Evolutionary conservation across 257 asterid species (phyloP).

Genomic region (Cruciata laevipes): DNA sequence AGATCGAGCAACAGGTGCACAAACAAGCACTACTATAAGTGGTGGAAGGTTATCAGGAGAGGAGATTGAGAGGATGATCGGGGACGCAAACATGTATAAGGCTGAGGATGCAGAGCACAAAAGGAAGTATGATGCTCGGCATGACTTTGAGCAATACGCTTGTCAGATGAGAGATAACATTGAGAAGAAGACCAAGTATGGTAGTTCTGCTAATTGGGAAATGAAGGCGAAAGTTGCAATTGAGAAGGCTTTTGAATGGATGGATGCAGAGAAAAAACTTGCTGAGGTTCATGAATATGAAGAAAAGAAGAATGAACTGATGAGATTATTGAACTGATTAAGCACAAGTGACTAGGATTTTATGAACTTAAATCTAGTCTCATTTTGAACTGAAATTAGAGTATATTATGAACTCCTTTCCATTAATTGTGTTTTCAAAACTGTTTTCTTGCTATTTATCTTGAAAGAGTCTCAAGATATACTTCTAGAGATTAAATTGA

Average conservation of each 20-base stretch:
- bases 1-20: background rate
- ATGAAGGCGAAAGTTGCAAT: background rate
- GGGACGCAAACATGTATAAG: background rate
- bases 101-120: background rate
- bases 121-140: background rate
- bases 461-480: too few relatives aligned
- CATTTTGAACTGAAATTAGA: too few relatives aligned
- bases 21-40: background rate
- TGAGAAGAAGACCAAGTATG: background rate
- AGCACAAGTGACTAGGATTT: too few relatives aligned
- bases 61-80: background rate
- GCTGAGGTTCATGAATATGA: constrained; percentile 3
- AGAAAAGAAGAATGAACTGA: background rate
- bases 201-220: background rate
- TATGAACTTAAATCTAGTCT: too few relatives aligned
- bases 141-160: background rate
- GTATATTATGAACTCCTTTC: too few relatives aligned
- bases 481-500: too few relatives aligned
- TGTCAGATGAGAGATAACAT: background rate
- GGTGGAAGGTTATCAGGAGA: background rate
- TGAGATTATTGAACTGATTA: too few relatives aligned
- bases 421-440: too few relatives aligned
- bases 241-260: background rate
- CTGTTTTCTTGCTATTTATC: too few relatives aligned
- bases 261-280: background rate